phyloP scores from a whole-genome alignment of 192 early-diverging fungal species.

The Gonapodya prolifera region DNA sequence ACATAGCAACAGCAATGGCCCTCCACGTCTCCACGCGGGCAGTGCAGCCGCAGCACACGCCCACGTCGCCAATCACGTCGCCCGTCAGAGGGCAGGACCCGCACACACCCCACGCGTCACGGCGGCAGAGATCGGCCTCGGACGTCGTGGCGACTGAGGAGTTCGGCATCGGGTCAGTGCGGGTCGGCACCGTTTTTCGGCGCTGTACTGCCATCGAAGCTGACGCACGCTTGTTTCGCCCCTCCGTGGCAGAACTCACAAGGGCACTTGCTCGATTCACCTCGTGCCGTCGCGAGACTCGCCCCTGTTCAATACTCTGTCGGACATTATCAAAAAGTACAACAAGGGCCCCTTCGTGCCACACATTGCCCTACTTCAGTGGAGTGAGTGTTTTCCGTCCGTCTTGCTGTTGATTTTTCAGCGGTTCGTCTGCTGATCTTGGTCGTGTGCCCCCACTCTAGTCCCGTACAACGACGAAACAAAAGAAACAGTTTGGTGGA shows the following conservation, averaged over 20 bases:
- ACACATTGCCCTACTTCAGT: neutral
- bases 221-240: too few species aligned
- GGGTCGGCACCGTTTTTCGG: too few species aligned
- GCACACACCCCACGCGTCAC: neutral
- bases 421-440: neutral
- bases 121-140: neutral
- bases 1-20: too few species aligned
- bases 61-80: neutral
- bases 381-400: neutral
- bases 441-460: neutral
- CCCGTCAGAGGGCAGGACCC: neutral
- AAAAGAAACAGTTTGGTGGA: neutral
- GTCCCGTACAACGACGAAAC: neutral
- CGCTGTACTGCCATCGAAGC: too few species aligned
- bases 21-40: too few species aligned
- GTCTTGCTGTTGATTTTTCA: neutral
- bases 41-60: too few species aligned
- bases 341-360: neutral
- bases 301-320: neutral
- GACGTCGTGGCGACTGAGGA: neutral
- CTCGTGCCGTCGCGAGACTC: neutral
- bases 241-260: neutral
- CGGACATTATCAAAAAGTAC: neutral
- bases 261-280: neutral
- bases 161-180: neutral